Percentiles rank a stretch among this genome's conserved stretches.
phyloP scores from a whole-genome alignment of 2,329 filamentous ascomycete species.

The Bretziella fagacearum region DNA sequence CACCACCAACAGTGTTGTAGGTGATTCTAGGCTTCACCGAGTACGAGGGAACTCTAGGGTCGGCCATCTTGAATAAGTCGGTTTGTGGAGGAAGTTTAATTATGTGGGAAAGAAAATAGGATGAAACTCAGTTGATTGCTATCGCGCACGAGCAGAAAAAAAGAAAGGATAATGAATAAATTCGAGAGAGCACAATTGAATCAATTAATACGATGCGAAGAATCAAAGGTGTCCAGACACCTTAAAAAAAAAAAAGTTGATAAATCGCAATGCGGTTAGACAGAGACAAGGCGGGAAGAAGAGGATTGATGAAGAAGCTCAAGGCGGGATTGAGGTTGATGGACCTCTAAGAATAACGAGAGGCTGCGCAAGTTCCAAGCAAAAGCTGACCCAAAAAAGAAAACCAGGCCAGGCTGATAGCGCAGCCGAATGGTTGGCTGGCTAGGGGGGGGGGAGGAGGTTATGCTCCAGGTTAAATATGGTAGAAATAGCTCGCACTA shows the following conservation, averaged over 20 bases:
- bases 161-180: too few relatives aligned
- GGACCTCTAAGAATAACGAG: background rate
- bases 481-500: too few relatives aligned
- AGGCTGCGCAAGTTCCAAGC: slow-evolving; percentile 2
- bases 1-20: slow-evolving; percentile 96
- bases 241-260: background rate
- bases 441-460: background rate
- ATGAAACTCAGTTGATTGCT: too few relatives aligned
- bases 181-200: background rate
- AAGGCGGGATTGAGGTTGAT: background rate
- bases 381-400: background rate
- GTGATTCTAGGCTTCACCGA: slow-evolving; percentile 48
- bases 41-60: slow-evolving; percentile 43
- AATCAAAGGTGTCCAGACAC: slow-evolving; percentile 8
- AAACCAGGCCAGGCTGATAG: slow-evolving; percentile 3
- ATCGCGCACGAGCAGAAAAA: too few relatives aligned
- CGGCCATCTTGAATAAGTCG: slow-evolving; percentile 17
- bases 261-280: background rate
- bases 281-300: background rate
- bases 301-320: too few relatives aligned
- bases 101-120: background rate
- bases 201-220: background rate
- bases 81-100: background rate
- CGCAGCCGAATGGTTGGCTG: background rate
- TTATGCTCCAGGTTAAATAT: slow-evolving; percentile 3